Percentiles rank a stretch among this genome's conserved stretches.
Evolutionary conservation across 1,139 yeast genomes (phyloP).

Genomic region (Yamadazyma buinensis): DNA sequence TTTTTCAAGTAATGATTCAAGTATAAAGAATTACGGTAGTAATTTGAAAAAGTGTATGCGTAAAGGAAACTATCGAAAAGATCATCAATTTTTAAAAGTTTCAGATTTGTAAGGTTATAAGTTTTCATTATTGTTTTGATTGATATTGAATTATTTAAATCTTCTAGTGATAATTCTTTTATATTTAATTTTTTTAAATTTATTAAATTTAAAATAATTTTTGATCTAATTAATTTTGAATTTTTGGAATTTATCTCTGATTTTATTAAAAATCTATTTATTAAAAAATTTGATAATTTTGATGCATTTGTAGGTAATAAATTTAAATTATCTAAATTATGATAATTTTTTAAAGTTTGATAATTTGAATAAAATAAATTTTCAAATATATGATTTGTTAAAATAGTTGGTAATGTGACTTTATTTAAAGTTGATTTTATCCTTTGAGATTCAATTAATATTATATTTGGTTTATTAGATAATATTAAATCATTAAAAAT

Average conservation of each 20-base stretch:
- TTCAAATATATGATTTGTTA: conserved; percentile 35
- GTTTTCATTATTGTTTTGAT: conserved; percentile 11
- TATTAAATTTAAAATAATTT: conserved; percentile 7
- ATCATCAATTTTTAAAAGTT: conserved; percentile 30
- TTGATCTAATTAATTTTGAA: conserved; percentile 18
- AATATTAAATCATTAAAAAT: conserved; percentile 17
- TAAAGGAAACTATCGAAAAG: conserved; percentile 38
- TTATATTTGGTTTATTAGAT: conserved; percentile 12
- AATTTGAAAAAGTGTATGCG: conserved; percentile 24
- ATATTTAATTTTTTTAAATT: conserved; percentile 3
- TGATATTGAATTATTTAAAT: too few relatives aligned
- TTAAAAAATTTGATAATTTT: conserved; percentile 36
- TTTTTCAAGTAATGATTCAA: conserved; percentile 13
- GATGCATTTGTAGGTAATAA: conserved; percentile 32
- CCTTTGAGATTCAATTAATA: conserved; percentile 37
- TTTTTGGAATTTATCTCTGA: conserved; percentile 16
- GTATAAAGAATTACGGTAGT: conserved; percentile 12
- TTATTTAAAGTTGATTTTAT: conserved; percentile 31
- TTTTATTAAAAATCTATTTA: conserved; percentile 27
- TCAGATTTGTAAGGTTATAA: conserved; percentile 7
- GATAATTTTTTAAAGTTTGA: conserved; percentile 12
- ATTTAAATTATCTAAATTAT: conserved; percentile 9
- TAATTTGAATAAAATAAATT: conserved; percentile 26
- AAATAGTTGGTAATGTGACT: conserved; percentile 38
- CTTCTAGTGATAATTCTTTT: too few relatives aligned